Evolutionary conservation across 1,139 yeast genomes (phyloP).

Genomic region (Lodderomyces orthopsilosis): DNA sequence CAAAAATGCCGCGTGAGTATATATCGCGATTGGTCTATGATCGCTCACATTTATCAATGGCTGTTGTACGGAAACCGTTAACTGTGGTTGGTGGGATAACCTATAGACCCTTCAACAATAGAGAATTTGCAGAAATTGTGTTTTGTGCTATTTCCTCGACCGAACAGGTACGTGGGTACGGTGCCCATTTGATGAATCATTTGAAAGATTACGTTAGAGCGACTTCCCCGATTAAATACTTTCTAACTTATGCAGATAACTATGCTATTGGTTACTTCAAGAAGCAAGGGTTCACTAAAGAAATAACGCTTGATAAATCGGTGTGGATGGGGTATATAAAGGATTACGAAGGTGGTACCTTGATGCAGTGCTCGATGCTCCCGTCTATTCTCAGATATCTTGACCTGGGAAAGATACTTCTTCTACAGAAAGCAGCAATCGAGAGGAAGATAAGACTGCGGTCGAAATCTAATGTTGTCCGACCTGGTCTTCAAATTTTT

Average conservation of each 20-base stretch:
- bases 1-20: slow-evolving; percentile 98
- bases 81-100: slow-evolving; percentile 98
- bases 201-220: slow-evolving; percentile 91
- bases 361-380: slow-evolving; percentile 95
- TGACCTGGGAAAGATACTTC: slow-evolving; percentile 80
- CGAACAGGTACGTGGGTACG: slow-evolving; percentile 97
- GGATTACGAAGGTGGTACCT: slow-evolving; percentile 97
- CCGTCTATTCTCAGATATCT: slow-evolving; percentile 78
- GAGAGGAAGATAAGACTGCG: slow-evolving; percentile 78
- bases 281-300: slow-evolving; percentile 97
- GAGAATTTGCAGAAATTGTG: slow-evolving; percentile 95
- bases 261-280: slow-evolving; percentile 98
- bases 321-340: slow-evolving; percentile 98
- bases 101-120: slow-evolving; percentile 84
- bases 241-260: slow-evolving; percentile 95
- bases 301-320: slow-evolving; percentile 77
- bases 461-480: slow-evolving; percentile 74
- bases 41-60: slow-evolving; percentile 90
- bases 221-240: slow-evolving; percentile 82
- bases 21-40: slow-evolving; percentile 93
- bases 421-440: slow-evolving; percentile 88
- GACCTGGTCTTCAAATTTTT: slow-evolving; percentile 79
- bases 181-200: slow-evolving; percentile 98
- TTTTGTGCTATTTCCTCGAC: slow-evolving; percentile 97
- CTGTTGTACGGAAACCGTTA: slow-evolving; percentile 87